A percentile compares a stretch with the other conserved stretches of the same genome.
Conservation (phyloP, 2,329 filamentous ascomycete species). For the Pyricularia sp. region DNA sequence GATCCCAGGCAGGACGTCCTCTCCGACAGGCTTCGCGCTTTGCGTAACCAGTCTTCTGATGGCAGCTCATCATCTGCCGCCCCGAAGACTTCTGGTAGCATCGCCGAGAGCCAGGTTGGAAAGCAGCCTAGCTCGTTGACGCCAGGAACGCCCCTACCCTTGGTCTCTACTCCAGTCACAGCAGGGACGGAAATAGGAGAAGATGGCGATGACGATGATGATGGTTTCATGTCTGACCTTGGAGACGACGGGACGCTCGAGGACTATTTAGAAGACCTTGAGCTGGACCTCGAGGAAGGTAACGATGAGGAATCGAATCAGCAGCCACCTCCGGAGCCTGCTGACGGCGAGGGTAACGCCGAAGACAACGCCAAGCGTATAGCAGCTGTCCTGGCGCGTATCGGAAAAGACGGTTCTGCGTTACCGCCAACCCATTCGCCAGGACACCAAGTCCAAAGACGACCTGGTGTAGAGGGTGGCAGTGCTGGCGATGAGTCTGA, state of each 20-base stretch:
- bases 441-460: background rate
- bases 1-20: conserved; percentile 40
- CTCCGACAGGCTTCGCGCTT: conserved; percentile 38
- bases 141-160: background rate
- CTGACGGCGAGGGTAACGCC: background rate
- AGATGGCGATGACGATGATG: background rate
- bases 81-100: background rate
- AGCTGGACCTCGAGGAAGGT: conserved; percentile 14
- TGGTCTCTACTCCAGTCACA: background rate
- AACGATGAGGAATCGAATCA: conserved; percentile 20
- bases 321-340: background rate
- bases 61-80: background rate
- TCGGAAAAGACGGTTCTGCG: conserved; percentile 15
- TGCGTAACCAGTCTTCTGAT: conserved; percentile 17
- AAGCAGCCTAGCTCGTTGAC: background rate
- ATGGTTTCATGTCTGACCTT: background rate
- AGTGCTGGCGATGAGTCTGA: conserved; percentile 4
- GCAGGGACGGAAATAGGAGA: background rate
- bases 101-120: background rate
- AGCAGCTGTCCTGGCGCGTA: conserved; percentile 20
- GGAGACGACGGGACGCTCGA: background rate
- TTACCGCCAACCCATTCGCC: background rate
- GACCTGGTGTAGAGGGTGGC: background rate
- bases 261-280: conserved; percentile 19
- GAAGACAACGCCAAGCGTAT: conserved; percentile 21